Percentiles rank a stretch among this genome's conserved stretches.
Conservation (phyloP, 2,329 filamentous ascomycete genomes). For the Fragosphaeria purpurea region DNA sequence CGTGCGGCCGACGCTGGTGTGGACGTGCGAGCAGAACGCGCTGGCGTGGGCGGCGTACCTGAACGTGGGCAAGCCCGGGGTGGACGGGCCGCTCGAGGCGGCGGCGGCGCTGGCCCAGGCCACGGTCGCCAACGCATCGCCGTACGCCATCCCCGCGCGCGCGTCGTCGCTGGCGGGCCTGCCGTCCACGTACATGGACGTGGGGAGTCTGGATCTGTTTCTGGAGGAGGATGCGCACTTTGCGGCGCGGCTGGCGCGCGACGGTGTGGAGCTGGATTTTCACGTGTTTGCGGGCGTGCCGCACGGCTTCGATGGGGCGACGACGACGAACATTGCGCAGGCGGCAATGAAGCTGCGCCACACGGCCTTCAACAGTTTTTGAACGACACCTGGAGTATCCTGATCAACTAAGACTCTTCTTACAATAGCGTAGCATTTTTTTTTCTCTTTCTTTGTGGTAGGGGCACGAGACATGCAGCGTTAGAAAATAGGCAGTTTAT, state of each 20-base stretch:
- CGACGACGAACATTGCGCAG: conserved; percentile 11
- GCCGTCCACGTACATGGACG: conserved; percentile 28
- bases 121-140: conserved; percentile 4
- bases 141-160: conserved; percentile 17
- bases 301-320: conserved; percentile 25
- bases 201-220: conserved; percentile 29
- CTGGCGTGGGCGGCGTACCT: conserved; percentile 19
- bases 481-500: too few relatives aligned
- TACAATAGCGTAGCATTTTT: too few relatives aligned
- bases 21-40: conserved; percentile 15
- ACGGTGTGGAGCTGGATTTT: conserved; percentile 26
- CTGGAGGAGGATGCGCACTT: conserved; percentile 23
- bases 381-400: background rate
- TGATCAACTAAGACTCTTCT: too few relatives aligned
- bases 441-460: too few relatives aligned
- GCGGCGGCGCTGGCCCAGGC: conserved; percentile 7
- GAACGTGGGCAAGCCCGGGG: conserved; percentile 6
- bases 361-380: conserved; percentile 9
- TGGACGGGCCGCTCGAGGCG: background rate
- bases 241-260: conserved; percentile 21
- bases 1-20: conserved; percentile 11
- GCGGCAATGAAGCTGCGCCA: conserved; percentile 14
- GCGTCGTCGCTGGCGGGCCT: conserved; percentile 18
- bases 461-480: too few relatives aligned
- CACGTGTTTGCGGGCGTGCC: conserved; percentile 31